A percentile compares a stretch with the other conserved stretches of the same genome.
phyloP scores from a whole-genome alignment of 2,329 filamentous ascomycete genomes.

The Rutstroemia sp. region DNA sequence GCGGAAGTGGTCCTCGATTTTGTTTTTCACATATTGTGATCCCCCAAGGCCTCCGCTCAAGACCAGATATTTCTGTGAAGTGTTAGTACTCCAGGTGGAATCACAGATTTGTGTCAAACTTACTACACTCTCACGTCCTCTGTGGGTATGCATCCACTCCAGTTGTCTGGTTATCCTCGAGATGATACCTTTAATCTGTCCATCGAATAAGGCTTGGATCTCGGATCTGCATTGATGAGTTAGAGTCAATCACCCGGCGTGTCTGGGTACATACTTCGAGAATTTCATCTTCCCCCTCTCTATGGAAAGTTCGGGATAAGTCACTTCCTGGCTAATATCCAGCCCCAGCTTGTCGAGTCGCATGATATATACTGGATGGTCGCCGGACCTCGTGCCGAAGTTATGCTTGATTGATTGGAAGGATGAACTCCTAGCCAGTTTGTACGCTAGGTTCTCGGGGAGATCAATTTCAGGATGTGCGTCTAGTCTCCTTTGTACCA shows the following conservation, averaged over 20 bases:
- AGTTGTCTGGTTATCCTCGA: slow-evolving; percentile 32
- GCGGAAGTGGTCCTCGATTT: slow-evolving; percentile 33
- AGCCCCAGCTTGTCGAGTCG: slow-evolving; percentile 23
- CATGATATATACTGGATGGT: slow-evolving; percentile 35
- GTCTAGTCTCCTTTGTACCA: slow-evolving; percentile 34
- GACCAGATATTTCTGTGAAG: slow-evolving; percentile 34
- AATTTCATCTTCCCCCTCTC: neutral
- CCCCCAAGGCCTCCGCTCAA: slow-evolving; percentile 40
- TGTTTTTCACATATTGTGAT: slow-evolving; percentile 39
- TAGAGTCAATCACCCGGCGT: neutral
- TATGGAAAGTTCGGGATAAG: neutral
- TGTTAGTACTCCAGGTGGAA: neutral
- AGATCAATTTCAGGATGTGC: slow-evolving; percentile 29
- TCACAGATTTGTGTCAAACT: neutral
- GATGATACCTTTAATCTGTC: slow-evolving; percentile 1
- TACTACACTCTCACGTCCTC: slow-evolving; percentile 8
- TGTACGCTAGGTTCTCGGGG: slow-evolving; percentile 32
- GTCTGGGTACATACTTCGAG: neutral
- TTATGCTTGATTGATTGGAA: slow-evolving; percentile 35
- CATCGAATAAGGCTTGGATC: neutral
- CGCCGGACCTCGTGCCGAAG: slow-evolving; percentile 39
- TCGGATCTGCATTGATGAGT: neutral
- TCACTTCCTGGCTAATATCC: neutral
- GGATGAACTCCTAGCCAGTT: slow-evolving; percentile 33
- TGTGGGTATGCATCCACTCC: slow-evolving; percentile 18